These are phyloP conservation scores for Gymnopilus dilepis DNA, from an alignment of 768 basidiomycete species.

Conservation along the genomic window DNA sequence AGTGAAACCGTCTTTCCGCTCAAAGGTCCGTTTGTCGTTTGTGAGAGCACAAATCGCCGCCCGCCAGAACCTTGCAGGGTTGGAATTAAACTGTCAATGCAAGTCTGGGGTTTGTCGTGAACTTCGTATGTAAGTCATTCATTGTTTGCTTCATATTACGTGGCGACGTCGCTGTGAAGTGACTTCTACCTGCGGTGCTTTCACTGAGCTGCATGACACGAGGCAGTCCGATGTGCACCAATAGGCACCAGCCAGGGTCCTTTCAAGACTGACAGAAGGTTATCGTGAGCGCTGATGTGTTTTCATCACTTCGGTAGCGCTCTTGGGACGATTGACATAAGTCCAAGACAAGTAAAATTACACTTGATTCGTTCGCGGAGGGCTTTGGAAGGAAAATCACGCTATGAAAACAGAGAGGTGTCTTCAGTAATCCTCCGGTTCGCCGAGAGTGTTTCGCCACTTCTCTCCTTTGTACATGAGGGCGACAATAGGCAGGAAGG, in stretches of 20 bases:
- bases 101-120: too few species aligned
- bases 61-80: too few species aligned
- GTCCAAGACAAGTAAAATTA: too few species aligned
- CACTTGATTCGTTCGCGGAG: too few species aligned
- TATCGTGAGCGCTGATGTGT: background rate
- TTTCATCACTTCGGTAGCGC: background rate
- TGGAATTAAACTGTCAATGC: too few species aligned
- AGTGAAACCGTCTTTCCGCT: too few species aligned
- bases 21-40: too few species aligned
- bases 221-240: background rate
- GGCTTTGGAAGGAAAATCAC: background rate
- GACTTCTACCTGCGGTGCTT: too few species aligned
- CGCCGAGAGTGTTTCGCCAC: slow-evolving; percentile 36
- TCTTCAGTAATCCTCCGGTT: slow-evolving; percentile 20
- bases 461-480: slow-evolving; percentile 39
- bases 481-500: slow-evolving; percentile 39
- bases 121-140: too few species aligned
- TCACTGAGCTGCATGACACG: background rate
- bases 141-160: too few species aligned
- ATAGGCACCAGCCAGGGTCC: background rate
- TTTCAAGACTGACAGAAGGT: background rate
- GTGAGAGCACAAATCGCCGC: too few species aligned
- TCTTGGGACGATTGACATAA: background rate
- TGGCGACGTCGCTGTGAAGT: too few species aligned
- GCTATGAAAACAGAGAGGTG: background rate